Conservation (phyloP, 148 eudicot genomes). For the Arctostaphylos glauca region DNA sequence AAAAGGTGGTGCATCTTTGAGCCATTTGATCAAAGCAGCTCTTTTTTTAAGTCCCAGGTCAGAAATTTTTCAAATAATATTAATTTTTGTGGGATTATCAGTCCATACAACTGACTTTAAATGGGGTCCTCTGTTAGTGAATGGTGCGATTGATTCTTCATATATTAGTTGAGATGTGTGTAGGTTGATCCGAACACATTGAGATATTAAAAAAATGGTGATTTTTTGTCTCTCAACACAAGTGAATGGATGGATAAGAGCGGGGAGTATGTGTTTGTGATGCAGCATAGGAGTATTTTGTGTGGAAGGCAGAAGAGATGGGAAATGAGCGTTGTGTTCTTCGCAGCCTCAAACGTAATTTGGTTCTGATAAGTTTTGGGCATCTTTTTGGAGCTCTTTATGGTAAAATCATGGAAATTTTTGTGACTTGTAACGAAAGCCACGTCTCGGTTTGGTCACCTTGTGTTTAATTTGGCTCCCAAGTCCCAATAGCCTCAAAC, state of each 20-base stretch:
- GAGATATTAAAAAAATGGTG: too few species aligned
- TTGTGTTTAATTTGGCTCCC: too few species aligned
- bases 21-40: background rate
- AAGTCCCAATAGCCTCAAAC: too few species aligned
- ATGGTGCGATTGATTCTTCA: too few species aligned
- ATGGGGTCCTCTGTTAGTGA: too few species aligned
- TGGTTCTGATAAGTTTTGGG: background rate
- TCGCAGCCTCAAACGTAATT: background rate
- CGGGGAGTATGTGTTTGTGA: too few species aligned
- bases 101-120: too few species aligned
- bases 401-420: background rate
- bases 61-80: too few species aligned
- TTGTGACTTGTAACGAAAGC: background rate
- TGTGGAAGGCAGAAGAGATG: slow-evolving; percentile 18
- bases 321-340: slow-evolving; percentile 5
- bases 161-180: too few species aligned
- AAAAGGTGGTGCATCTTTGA: background rate
- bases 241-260: background rate
- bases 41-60: too few species aligned
- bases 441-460: slow-evolving; percentile 12
- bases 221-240: background rate
- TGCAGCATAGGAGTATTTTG: background rate
- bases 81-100: too few species aligned
- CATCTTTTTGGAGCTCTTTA: background rate
- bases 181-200: too few species aligned